Evolutionary conservation across 208 protist species (phyloP), one percentile per base, ranked within the genome.

Genomic region (Trypanosomatidae sp.): DNA sequence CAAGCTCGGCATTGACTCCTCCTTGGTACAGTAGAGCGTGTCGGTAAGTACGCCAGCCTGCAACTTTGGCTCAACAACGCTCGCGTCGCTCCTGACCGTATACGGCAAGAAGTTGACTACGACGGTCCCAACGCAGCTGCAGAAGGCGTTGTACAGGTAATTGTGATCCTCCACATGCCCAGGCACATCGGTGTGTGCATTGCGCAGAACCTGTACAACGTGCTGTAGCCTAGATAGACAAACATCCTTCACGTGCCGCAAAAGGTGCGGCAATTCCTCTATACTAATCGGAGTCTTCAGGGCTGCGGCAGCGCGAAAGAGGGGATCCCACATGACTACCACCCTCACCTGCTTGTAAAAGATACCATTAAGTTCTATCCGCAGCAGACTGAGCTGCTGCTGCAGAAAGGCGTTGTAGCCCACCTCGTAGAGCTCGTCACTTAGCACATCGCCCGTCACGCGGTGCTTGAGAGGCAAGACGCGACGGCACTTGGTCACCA

Each of bases 241-340:
- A 62, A 89, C 59, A 5, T 77, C 68, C 17, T 71, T 81, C 10
- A 91, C 72, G 43, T 75, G 68, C 41, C 73, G 68, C 50, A 95
- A 79, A 47, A 95, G 71, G 22, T 82, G 73, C 39, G 74, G 77
- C 22, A 92, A 76, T 22, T 87, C 84, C 36, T 81, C 68, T 44
- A 81, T 36, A 47, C 73, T 46, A 22, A 86, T 66, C 2, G 53
- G 44, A 10, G 55, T 71, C 15, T 50, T 46, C 33, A 83, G 52
- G 36, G 33, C 33, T 25, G 74, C 69, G 10, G 91, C 68, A 8
- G 72, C 73, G 62, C 71, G 49, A 71, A 85, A 85, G 46, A 95
- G 78, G 58, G 74, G 82, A 50, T 79, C 81, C 91, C 91, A 95
- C 66, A 85, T 82, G 62, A 95, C 76, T 39, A 82, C 74, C 1